Evolutionary conservation across 2,329 filamentous ascomycete genomes (phyloP), one percentile per base, ranked within the genome.

Genomic region (Xenosphaeropsis pyriputrescens): DNA sequence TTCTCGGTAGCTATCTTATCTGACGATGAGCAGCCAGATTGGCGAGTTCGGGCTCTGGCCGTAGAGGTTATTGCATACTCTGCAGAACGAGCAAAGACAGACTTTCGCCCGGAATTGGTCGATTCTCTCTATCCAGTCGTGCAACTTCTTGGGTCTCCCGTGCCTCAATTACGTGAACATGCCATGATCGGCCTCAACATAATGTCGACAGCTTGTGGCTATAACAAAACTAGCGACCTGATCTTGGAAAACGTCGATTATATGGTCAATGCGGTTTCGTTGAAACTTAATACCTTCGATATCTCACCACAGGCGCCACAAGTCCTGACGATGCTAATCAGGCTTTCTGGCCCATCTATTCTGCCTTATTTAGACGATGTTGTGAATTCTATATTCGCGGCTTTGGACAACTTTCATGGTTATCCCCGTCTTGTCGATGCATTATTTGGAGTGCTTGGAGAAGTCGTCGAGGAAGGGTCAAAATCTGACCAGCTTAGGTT

Each of bases 181-280:
- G 85, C 89, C 5, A 80, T 95, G 44, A 73, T 76, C 4, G 82
- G 83, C 29, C 66, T 98, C 12, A 91, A 95, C 50, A 73, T 76
- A 14, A 65, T 95, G n/a, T 79, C 89, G 1, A 53, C 59, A 2
- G 70, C 79, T 1, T 95, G 85, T 49, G 75, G 72, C 2, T 98
- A 96, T 50, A 43, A 53, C 0, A 77, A 69, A 48, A 80, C 89
- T 4, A 79, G 80, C 18, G 75, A 83, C 13, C 64, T 98, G 45
- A 79, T 98, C 30, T 72, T 96, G 18, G 76, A 82, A 37, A 98
- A 98, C 43, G 88, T 85, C 13, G 91, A 98, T 57, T 98, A 98
- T 55, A 82, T 98, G 59, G 79, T 96, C 43, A 96, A 96, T 52
- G 85, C 91, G 0, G 75, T 98, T 13, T 85, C 84, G 0, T 60